These are phyloP conservation scores for Pseudocercospora vitis DNA, from an alignment of 2,329 filamentous ascomycete species.

Conservation along the genomic window DNA sequence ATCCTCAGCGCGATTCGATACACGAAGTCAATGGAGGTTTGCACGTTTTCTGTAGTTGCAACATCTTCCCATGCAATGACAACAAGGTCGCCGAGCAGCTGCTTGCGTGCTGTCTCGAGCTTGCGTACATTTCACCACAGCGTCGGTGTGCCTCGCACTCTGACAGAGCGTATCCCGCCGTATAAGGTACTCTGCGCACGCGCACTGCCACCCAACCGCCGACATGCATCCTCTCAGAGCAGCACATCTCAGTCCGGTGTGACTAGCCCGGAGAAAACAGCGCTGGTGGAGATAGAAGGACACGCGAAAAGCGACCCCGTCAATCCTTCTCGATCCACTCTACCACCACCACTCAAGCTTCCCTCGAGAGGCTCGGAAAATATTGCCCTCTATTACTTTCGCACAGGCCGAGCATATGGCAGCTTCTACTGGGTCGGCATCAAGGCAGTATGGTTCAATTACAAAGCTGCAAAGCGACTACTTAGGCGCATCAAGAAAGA, in stretches of 20 bases:
- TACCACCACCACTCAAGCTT: conserved; percentile 67
- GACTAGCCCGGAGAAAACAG: conserved; percentile 24
- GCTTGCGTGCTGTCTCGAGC: conserved; percentile 32
- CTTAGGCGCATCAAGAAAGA: conserved; percentile 48
- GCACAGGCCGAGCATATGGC: conserved; percentile 71
- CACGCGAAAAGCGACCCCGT: conserved; percentile 51
- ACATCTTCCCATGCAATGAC: conserved; percentile 42
- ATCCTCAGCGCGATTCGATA: no score
- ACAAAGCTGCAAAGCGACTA: conserved; percentile 46
- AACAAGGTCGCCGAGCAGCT: conserved; percentile 33
- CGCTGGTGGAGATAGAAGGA: conserved; percentile 34
- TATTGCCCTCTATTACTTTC: conserved; percentile 56
- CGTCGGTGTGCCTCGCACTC: not conserved
- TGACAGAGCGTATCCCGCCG: not conserved
- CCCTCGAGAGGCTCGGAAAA: conserved; percentile 55
- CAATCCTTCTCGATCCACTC: conserved; percentile 73
- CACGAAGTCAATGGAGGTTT: no score
- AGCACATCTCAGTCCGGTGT: conserved; percentile 12
- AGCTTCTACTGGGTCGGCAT: conserved; percentile 86
- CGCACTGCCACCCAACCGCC: not conserved
- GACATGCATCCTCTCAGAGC: conserved; percentile 13
- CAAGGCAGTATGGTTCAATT: conserved; percentile 70
- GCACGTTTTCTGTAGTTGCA: no score
- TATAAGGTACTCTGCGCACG: not conserved
- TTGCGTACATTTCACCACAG: conserved; percentile 15